A percentile compares a stretch with the other conserved stretches of the same genome.
These are phyloP conservation scores for Malus asiatica DNA, from an alignment of 306 rosid species.

Conservation along the genomic window DNA sequence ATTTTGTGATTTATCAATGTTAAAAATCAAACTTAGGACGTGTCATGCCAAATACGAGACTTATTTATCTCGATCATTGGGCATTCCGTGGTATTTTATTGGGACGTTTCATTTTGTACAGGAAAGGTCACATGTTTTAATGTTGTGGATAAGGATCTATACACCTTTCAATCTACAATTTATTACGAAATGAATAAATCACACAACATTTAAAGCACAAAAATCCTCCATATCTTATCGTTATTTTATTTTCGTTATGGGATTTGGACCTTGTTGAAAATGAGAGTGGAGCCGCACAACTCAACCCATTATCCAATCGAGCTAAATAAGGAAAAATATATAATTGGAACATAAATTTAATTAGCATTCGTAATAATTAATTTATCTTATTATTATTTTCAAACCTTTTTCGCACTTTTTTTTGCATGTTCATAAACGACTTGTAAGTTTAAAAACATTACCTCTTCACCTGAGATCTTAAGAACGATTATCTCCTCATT, in stretches of 20 bases:
- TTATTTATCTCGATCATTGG: no score
- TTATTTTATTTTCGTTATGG: background rate
- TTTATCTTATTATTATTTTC: background rate
- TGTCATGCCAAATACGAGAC: no score
- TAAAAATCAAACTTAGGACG: no score
- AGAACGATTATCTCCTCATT: no score
- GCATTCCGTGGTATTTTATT: no score
- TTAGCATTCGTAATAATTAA: background rate
- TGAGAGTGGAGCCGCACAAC: background rate
- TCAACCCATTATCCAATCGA: background rate
- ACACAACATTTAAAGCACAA: background rate
- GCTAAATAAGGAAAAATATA: background rate
- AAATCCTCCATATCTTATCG: background rate
- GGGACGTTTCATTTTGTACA: background rate
- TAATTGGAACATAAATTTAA: background rate
- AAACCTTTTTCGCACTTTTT: no score
- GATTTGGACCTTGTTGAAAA: background rate
- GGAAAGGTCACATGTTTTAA: background rate
- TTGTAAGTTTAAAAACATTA: background rate
- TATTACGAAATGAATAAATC: background rate
- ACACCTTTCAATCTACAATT: background rate
- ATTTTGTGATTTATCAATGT: no score
- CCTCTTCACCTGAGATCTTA: no score
- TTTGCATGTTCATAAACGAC: no score
- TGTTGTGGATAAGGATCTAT: background rate